phyloP scores from a whole-genome alignment of 192 early-diverging fungal species.

The Backusella morwellensis region DNA sequence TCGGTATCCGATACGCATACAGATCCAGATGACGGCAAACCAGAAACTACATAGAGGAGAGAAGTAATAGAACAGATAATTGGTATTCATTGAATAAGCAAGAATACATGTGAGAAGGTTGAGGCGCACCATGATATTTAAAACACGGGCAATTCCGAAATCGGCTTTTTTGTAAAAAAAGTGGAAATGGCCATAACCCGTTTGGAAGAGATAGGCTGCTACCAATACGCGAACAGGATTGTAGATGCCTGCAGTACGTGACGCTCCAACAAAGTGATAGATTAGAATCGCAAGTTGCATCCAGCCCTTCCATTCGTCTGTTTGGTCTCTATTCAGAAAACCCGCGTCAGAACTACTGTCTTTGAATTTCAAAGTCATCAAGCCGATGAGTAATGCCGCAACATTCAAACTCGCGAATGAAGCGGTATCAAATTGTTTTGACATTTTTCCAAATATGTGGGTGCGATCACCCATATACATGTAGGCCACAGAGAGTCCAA shows the following conservation, averaged over 20 bases:
- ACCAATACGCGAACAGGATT: slow-evolving; percentile 72
- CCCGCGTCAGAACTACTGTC: slow-evolving; percentile 38
- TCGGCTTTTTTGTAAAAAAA: slow-evolving; percentile 72
- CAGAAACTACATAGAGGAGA: slow-evolving; percentile 72
- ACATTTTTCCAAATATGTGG: slow-evolving; percentile 61
- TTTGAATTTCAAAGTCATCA: slow-evolving; percentile 38
- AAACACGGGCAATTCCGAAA: slow-evolving; percentile 62
- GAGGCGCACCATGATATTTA: slow-evolving; percentile 59
- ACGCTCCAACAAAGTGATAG: slow-evolving; percentile 74
- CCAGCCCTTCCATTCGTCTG: slow-evolving; percentile 89
- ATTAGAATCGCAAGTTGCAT: slow-evolving; percentile 74
- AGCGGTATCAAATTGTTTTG: slow-evolving; percentile 51
- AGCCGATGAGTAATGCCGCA: slow-evolving; percentile 42
- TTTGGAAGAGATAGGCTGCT: slow-evolving; percentile 79
- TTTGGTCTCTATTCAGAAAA: slow-evolving; percentile 76
- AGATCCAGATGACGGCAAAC: slow-evolving; percentile 65
- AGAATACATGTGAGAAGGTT: slow-evolving; percentile 67
- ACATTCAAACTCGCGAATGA: slow-evolving; percentile 48
- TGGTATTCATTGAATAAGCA: slow-evolving; percentile 64
- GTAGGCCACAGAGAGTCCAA: slow-evolving; percentile 52
- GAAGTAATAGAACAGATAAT: slow-evolving; percentile 80
- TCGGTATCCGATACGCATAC: slow-evolving; percentile 53
- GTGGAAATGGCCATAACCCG: slow-evolving; percentile 77
- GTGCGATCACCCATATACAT: slow-evolving; percentile 73
- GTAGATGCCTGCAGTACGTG: slow-evolving; percentile 61